Evolutionary conservation across 75 land plant species (phyloP).

Genomic region (Pseudotsuga menziesii): DNA sequence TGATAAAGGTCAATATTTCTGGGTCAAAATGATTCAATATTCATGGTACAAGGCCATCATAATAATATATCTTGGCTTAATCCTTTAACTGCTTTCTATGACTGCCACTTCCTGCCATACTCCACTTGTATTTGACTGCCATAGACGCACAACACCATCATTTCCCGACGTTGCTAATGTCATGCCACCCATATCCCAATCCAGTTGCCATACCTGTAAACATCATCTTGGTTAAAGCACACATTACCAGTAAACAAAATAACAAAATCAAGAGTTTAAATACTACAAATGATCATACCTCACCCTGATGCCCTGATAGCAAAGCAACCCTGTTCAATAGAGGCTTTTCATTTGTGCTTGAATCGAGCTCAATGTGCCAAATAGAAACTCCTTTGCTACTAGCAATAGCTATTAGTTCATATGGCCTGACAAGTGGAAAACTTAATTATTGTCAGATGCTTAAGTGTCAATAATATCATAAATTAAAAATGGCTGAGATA

Average conservation of each 20-base stretch:
- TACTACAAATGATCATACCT: conserved; percentile 46
- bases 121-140: conserved; percentile 85
- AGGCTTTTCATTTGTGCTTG: conserved; percentile 53
- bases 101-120: conserved; percentile 73
- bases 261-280: background rate
- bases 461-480: too few relatives aligned
- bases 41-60: background rate
- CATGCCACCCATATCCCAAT: conserved; percentile 99
- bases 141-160: conserved; percentile 73
- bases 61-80: background rate
- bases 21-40: background rate
- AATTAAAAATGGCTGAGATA: background rate
- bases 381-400: conserved; percentile 78
- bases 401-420: conserved; percentile 88
- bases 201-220: conserved; percentile 82
- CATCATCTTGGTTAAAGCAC: background rate
- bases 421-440: conserved; percentile 51
- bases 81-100: conserved; percentile 15
- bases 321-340: conserved; percentile 52
- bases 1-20: background rate
- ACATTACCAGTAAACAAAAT: background rate
- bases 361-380: conserved; percentile 74
- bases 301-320: conserved; percentile 72
- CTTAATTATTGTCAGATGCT: background rate
- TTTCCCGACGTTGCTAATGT: conserved; percentile 78